phyloP scores from a whole-genome alignment of 257 asterid genomes.

The Penstemon eatonii region DNA sequence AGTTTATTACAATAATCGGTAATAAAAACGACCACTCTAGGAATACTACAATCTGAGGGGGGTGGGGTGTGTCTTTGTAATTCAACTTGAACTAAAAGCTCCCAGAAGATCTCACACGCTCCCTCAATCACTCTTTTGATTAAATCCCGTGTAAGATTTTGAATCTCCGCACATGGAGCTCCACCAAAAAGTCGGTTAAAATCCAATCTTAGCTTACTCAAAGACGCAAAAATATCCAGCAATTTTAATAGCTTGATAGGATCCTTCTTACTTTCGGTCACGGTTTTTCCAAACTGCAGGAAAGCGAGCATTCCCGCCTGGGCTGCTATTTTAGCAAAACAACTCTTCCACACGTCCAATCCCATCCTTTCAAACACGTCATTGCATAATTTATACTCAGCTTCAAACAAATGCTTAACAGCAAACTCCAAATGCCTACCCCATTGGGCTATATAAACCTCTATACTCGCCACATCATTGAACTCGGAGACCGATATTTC shows the following conservation, averaged over 20 bases:
- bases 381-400: slow-evolving; percentile 72
- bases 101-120: slow-evolving; percentile 90
- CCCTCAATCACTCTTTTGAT: slow-evolving; percentile 79
- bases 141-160: slow-evolving; percentile 74
- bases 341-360: slow-evolving; percentile 71
- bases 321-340: slow-evolving; percentile 77
- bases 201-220: slow-evolving; percentile 80
- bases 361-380: slow-evolving; percentile 86
- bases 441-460: slow-evolving; percentile 73
- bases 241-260: slow-evolving; percentile 77
- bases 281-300: slow-evolving; percentile 78
- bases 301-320: slow-evolving; percentile 84
- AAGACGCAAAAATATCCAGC: slow-evolving; percentile 75
- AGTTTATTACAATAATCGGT: slow-evolving; percentile 84
- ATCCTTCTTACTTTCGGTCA: slow-evolving; percentile 89
- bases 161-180: slow-evolving; percentile 80
- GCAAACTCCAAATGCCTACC: slow-evolving; percentile 87
- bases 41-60: slow-evolving; percentile 76
- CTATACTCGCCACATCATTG: slow-evolving; percentile 75
- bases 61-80: slow-evolving; percentile 80
- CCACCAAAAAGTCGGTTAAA: slow-evolving; percentile 89
- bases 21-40: slow-evolving; percentile 70
- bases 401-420: slow-evolving; percentile 81
- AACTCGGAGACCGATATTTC: slow-evolving; percentile 82
- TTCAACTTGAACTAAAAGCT: slow-evolving; percentile 84